Conservation (phyloP, 2,329 filamentous ascomycete genomes). For the Dothideomycetes sp. region DNA sequence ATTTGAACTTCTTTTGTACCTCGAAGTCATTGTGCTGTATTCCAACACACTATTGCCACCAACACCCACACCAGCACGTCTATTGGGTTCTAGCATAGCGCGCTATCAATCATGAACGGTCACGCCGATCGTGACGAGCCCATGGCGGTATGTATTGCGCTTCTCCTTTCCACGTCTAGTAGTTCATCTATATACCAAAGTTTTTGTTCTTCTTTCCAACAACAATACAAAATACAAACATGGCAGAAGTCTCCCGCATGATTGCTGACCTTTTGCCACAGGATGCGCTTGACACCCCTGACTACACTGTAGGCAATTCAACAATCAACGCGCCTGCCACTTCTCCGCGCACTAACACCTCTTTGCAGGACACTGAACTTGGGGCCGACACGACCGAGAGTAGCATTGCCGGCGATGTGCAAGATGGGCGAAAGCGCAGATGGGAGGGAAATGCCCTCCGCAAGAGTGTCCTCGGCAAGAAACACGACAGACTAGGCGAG, state of each 20-base stretch:
- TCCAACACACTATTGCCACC: neutral
- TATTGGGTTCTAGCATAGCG: neutral
- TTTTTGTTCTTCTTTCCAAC: no score
- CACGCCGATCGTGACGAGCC: constrained; percentile 10
- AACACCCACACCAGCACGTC: neutral
- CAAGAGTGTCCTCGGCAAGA: constrained; percentile 86
- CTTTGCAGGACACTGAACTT: constrained; percentile 46
- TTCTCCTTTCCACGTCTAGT: neutral
- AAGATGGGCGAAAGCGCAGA: constrained; percentile 74
- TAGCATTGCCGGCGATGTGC: constrained; percentile 69
- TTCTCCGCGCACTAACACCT: neutral
- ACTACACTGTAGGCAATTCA: constrained; percentile 39
- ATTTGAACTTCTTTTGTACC: no score
- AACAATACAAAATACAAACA: neutral
- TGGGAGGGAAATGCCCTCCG: constrained; percentile 82
- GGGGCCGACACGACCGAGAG: constrained; percentile 62
- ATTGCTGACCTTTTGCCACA: constrained; percentile 3
- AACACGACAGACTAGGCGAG: constrained; percentile 83
- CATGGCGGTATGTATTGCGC: constrained; percentile 8
- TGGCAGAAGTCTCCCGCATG: no score
- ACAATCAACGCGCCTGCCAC: neutral
- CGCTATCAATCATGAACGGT: constrained; percentile 11
- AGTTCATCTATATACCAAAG: neutral
- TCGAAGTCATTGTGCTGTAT: no score
- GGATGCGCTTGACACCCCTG: constrained; percentile 47